Conservation (phyloP, 441 rosid genomes). For the Gossypium gossypioides region DNA sequence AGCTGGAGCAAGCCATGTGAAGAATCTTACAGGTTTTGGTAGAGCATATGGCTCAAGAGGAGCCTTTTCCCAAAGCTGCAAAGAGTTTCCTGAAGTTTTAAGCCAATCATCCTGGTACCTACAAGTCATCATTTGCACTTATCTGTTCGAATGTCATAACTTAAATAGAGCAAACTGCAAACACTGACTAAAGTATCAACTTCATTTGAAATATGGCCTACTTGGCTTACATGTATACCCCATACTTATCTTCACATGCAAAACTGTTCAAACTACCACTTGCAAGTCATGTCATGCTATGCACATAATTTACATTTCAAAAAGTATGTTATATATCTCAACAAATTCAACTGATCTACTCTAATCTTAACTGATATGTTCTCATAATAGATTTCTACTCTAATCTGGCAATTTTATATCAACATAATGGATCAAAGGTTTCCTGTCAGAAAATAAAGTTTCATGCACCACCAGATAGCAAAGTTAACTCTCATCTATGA, state of each 20-base stretch:
- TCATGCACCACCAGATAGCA: background rate
- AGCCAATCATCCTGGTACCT: constrained; percentile 99
- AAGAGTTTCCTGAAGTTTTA: constrained; percentile 71
- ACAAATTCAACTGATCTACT: background rate
- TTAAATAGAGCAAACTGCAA: background rate
- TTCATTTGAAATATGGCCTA: background rate
- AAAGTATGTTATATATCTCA: background rate
- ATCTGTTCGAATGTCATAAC: background rate
- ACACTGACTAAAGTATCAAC: background rate
- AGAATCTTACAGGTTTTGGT: constrained; percentile 63
- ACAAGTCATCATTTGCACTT: constrained; percentile 19
- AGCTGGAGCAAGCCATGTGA: constrained; percentile 5
- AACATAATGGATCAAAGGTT: background rate
- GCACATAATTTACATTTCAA: background rate
- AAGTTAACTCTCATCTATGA: background rate
- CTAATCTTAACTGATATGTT: background rate
- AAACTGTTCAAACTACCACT: background rate
- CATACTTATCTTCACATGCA: background rate
- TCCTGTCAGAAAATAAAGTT: background rate
- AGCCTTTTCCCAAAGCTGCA: constrained; percentile 97
- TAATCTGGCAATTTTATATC: background rate
- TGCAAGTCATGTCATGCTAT: background rate
- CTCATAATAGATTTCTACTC: background rate
- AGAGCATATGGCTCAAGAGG: constrained; percentile 95
- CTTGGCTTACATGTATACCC: background rate